Percentiles rank a stretch among this genome's conserved stretches.
phyloP scores from a whole-genome alignment of 176 grass and related monocot species.

The Avena insularis region DNA sequence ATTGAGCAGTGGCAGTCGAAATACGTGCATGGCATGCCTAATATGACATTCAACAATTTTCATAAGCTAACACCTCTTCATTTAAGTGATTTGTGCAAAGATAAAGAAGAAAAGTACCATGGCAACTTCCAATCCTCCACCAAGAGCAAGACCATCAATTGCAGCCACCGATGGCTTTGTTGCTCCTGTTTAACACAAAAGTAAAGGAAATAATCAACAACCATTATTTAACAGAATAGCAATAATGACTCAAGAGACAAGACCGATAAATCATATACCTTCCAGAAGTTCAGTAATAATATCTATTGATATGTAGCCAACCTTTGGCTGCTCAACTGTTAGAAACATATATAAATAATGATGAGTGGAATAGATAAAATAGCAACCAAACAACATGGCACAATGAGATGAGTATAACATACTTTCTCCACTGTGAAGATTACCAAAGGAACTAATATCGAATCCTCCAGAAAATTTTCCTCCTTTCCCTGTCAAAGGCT shows the following conservation, averaged over 20 bases:
- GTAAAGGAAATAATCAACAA: slow-evolving; percentile 8
- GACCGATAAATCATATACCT: slow-evolving; percentile 58
- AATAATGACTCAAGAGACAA: slow-evolving; percentile 31
- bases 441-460: slow-evolving; percentile 76
- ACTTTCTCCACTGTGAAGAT: slow-evolving; percentile 77
- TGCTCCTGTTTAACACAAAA: slow-evolving; percentile 57
- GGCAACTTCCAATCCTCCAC: slow-evolving; percentile 91
- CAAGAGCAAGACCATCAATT: slow-evolving; percentile 92
- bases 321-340: slow-evolving; percentile 72
- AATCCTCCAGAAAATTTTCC: slow-evolving; percentile 92
- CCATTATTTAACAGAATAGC: slow-evolving; percentile 28
- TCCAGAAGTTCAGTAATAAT: slow-evolving; percentile 78
- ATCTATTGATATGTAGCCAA: slow-evolving; percentile 87
- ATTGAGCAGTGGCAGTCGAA: slow-evolving; percentile 76
- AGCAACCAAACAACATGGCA: slow-evolving; percentile 25
- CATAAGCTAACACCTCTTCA: neutral
- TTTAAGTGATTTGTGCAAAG: neutral
- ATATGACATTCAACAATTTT: slow-evolving; percentile 31
- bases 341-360: slow-evolving; percentile 25
- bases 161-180: slow-evolving; percentile 91
- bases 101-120: slow-evolving; percentile 68
- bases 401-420: slow-evolving; percentile 2
- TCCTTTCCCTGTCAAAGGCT: slow-evolving; percentile 63
- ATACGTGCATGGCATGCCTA: slow-evolving; percentile 97
- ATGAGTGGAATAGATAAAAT: neutral